Percentiles rank a stretch among this genome's conserved stretches.
Conservation (phyloP, 352 stramenopile species). For the Globisporangium lucens region DNA sequence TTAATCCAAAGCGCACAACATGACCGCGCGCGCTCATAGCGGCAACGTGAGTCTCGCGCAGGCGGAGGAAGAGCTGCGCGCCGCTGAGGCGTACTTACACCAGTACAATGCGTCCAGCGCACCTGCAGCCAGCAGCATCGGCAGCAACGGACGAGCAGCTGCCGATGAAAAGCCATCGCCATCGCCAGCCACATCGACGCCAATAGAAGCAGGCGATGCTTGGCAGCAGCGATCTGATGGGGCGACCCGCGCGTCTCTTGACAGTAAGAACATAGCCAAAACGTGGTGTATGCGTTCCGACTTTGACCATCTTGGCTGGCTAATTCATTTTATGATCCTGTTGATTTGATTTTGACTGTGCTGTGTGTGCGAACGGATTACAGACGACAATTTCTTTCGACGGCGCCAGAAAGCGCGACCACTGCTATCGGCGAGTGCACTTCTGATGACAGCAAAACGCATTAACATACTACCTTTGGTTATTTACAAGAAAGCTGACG, state of each 20-base stretch:
- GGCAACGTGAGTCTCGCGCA: constrained; percentile 43
- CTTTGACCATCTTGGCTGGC: background rate
- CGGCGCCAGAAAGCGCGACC: constrained; percentile 30
- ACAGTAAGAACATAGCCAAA: background rate
- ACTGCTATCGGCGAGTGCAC: constrained; percentile 31
- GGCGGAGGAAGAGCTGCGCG: constrained; percentile 64
- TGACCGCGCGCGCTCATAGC: constrained; percentile 2
- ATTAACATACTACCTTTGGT: background rate
- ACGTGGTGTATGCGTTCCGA: background rate
- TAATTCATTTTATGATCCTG: background rate
- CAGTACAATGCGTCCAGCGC: constrained; percentile 5
- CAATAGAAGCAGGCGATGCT: background rate
- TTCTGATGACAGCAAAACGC: background rate
- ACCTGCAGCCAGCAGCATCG: background rate
- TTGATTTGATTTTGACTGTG: background rate
- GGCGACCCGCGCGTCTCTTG: background rate
- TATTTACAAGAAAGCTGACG: background rate
- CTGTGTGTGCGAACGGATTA: background rate
- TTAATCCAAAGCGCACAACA: background rate
- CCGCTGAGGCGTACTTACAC: constrained; percentile 58
- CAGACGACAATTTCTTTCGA: constrained; percentile 22
- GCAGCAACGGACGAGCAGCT: background rate
- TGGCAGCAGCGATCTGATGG: background rate
- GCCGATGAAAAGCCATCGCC: background rate
- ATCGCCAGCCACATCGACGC: background rate